phyloP scores from a whole-genome alignment of 176 grass and related monocot genomes.

The Oryza coarctata region DNA sequence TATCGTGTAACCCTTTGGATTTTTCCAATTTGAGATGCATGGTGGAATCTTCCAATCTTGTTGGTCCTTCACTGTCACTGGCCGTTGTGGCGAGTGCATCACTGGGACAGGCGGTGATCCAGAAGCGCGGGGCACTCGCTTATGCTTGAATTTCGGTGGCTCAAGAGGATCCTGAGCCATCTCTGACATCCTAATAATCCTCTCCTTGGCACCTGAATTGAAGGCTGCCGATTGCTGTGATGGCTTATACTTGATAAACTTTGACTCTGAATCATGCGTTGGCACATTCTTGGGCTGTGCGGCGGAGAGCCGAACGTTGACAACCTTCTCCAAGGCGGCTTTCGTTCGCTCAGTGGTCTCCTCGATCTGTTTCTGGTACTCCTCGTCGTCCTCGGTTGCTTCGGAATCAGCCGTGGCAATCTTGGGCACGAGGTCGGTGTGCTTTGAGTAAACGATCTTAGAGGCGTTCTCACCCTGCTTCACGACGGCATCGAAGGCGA shows the following conservation, averaged over 20 bases:
- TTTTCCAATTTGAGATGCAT: slow-evolving; percentile 99
- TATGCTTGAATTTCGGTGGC: slow-evolving; percentile 97
- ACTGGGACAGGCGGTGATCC: slow-evolving; percentile 88
- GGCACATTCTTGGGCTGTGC: slow-evolving; percentile 95
- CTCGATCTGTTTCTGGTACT: slow-evolving; percentile 75
- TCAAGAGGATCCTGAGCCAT: slow-evolving; percentile 82
- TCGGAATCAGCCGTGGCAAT: slow-evolving; percentile 48
- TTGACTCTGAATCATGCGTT: slow-evolving; percentile 69
- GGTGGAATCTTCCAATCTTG: slow-evolving; percentile 99
- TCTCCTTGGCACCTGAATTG: slow-evolving; percentile 96
- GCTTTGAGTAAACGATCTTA: slow-evolving; percentile 93
- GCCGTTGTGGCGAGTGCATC: slow-evolving; percentile 91
- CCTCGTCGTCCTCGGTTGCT: slow-evolving; percentile 40
- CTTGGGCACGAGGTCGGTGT: slow-evolving; percentile 88
- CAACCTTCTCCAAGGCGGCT: slow-evolving; percentile 81
- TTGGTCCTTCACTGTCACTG: slow-evolving; percentile 94
- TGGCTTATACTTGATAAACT: slow-evolving; percentile 98
- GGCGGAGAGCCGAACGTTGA: slow-evolving; percentile 78
- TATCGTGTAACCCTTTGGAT: slow-evolving; percentile 97
- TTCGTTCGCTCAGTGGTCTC: slow-evolving; percentile 77
- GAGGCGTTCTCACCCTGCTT: slow-evolving; percentile 93
- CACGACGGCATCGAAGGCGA: slow-evolving; percentile 92
- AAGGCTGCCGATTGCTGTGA: slow-evolving; percentile 91
- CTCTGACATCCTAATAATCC: slow-evolving; percentile 89
- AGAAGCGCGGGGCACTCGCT: slow-evolving; percentile 75